Conservation (phyloP, 768 basidiomycete genomes). For the Gloeophyllum trabeum region DNA sequence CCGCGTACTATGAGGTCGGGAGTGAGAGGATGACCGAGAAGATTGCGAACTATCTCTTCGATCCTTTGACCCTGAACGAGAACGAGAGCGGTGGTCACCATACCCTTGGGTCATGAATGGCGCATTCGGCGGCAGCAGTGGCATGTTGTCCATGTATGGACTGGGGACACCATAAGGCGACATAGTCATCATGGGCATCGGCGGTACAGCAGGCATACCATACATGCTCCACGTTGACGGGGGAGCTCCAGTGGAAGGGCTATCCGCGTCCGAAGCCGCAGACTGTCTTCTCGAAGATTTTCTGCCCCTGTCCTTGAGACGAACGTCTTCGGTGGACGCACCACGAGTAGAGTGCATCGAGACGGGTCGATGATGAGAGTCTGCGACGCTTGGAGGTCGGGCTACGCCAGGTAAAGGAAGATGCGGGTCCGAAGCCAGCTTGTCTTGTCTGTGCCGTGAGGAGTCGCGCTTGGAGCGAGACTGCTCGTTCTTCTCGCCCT, state of each 20-base stretch:
- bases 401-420: not conserved
- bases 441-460: constrained; percentile 24
- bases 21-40: not conserved
- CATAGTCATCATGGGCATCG: constrained; percentile 19
- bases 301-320: not conserved
- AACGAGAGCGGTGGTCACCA: constrained; percentile 22
- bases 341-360: constrained; percentile 10
- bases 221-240: not conserved
- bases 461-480: constrained; percentile 18
- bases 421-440: constrained; percentile 31
- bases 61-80: not conserved
- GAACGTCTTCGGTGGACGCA: constrained; percentile 4
- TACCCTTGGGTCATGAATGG: constrained; percentile 61
- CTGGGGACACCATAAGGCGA: constrained; percentile 16
- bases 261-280: not conserved
- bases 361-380: constrained; percentile 16
- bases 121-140: constrained; percentile 59
- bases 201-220: constrained; percentile 24
- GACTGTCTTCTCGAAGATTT: not conserved
- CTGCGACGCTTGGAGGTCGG: constrained; percentile 16
- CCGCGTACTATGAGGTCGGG: not conserved
- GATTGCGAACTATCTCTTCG: not conserved
- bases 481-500: constrained; percentile 20
- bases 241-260: constrained; percentile 3
- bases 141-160: constrained; percentile 38